A percentile compares a stretch with the other conserved stretches of the same genome.
phyloP scores from a whole-genome alignment of 1,284 basidiomycete species.

The Flammula alnicola region DNA sequence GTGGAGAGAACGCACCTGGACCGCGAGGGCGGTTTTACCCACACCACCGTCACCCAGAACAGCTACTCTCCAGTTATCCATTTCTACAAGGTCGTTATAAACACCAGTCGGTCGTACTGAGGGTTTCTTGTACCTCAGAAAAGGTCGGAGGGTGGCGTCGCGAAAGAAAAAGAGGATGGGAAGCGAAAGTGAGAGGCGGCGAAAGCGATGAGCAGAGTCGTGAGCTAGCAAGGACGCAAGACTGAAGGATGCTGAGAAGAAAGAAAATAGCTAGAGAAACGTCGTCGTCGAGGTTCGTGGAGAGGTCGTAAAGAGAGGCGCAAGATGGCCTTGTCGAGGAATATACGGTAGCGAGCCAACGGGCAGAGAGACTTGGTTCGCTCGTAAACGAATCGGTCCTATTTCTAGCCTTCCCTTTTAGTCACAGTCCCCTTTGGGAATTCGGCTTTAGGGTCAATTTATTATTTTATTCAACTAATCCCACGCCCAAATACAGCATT shows the following conservation, averaged over 20 bases:
- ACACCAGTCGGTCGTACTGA: conserved; percentile 22
- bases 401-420: conserved; percentile 27
- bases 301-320: conserved; percentile 64
- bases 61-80: conserved; percentile 92
- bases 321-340: conserved; percentile 33
- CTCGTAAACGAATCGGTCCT: conserved; percentile 27
- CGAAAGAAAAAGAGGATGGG: conserved; percentile 19
- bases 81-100: conserved; percentile 46
- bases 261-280: conserved; percentile 21
- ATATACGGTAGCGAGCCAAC: conserved; percentile 37
- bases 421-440: conserved; percentile 16
- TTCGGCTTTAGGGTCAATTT: conserved; percentile 10
- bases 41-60: conserved; percentile 98
- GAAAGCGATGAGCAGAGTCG: conserved; percentile 13
- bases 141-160: conserved; percentile 8
- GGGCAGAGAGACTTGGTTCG: conserved; percentile 33
- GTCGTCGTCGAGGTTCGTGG: conserved; percentile 54
- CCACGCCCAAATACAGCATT: conserved; percentile 11
- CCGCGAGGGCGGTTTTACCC: conserved; percentile 95
- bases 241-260: conserved; percentile 18
- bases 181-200: too few relatives aligned
- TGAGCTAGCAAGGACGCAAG: conserved; percentile 14
- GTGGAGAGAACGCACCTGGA: conserved; percentile 68
- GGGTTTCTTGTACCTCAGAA: conserved; percentile 12
- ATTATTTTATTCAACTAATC: conserved; percentile 6